Base-by-base conservation (phyloP, 805 yeast species). In the Blastobotrys peoriensis region DNA sequence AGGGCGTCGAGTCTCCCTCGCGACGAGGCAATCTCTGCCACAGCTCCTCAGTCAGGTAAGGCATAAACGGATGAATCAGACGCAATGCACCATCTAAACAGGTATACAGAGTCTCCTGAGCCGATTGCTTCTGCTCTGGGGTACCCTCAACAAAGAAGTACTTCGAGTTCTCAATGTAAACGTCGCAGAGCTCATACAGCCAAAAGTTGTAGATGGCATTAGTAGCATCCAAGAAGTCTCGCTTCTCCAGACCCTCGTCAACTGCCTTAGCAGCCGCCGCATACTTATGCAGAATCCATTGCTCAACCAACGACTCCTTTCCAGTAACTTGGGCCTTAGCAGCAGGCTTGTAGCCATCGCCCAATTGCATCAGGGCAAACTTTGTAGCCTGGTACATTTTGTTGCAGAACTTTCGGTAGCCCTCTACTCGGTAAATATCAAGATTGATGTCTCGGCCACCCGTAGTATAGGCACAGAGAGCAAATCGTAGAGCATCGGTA, bases 341-440 rank as follows among this genome's bases (percentile, higher is more conserved):
- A 44, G 95, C 86, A 44, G 98, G 98, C 46, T 67, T 64, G 67
- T 86, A 93, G 62, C 81, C 95, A 21, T 78, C 84, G 50, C 98
- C 98, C 51, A 93, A 75, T 66, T 94, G 81, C 80, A 89, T 80
- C 68, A 93, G 73, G 36, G 88, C 98, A 62, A 93, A 93, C 71
- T 93, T 93, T 51, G 98, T 89, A 44, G 98, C 98, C 72, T 93
- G 98, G 76, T 87, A 93, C 59, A 93, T 93, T 80, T 93, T 93
- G 81, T 93, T 93, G 75, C 98, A 88, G 85, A 93, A 93, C 77
- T 93, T 93, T 71, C 98, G 81, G 81, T 93, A 93, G 61, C 98
- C 98, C 66, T 93, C 98, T 55, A 93, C 96, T 71, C 98, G 84
- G 65, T 87, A 73, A 57, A 93, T 88, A 64, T 93, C 97, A 64